These are phyloP conservation scores for Ganoderma multipileum DNA, from an alignment of 1,284 basidiomycete species.

Conservation along the genomic window DNA sequence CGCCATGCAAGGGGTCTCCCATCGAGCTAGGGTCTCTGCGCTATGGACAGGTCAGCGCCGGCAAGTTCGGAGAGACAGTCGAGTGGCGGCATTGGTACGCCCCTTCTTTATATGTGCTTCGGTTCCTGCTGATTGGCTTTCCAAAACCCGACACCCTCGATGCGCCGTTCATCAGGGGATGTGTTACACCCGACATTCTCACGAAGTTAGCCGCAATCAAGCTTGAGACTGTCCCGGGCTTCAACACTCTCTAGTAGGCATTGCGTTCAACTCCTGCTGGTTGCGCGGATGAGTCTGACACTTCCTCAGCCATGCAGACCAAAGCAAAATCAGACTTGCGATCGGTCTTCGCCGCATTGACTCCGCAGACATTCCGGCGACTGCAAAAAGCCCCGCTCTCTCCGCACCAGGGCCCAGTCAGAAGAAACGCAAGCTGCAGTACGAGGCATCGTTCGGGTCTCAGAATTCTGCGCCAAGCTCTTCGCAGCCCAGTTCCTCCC, in stretches of 20 bases:
- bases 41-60: constrained; percentile 58
- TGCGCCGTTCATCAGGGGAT: constrained; percentile 58
- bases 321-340: constrained; percentile 65
- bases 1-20: constrained; percentile 61
- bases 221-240: constrained; percentile 55
- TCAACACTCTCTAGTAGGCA: constrained; percentile 54
- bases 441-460: constrained; percentile 33
- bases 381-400: constrained; percentile 34
- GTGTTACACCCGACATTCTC: constrained; percentile 67
- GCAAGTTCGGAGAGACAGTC: constrained; percentile 64
- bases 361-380: constrained; percentile 53
- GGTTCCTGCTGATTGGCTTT: constrained; percentile 14
- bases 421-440: constrained; percentile 46
- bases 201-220: constrained; percentile 51
- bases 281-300: neutral
- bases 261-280: neutral
- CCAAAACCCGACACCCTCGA: neutral
- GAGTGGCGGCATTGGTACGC: constrained; percentile 77
- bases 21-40: constrained; percentile 64
- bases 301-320: constrained; percentile 56
- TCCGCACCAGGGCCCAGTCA: constrained; percentile 35
- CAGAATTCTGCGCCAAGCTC: constrained; percentile 24
- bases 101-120: constrained; percentile 19
- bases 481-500: constrained; percentile 27
- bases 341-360: constrained; percentile 59